Conservation (phyloP, 805 yeast species). For the Millerozyma acaciae region DNA sequence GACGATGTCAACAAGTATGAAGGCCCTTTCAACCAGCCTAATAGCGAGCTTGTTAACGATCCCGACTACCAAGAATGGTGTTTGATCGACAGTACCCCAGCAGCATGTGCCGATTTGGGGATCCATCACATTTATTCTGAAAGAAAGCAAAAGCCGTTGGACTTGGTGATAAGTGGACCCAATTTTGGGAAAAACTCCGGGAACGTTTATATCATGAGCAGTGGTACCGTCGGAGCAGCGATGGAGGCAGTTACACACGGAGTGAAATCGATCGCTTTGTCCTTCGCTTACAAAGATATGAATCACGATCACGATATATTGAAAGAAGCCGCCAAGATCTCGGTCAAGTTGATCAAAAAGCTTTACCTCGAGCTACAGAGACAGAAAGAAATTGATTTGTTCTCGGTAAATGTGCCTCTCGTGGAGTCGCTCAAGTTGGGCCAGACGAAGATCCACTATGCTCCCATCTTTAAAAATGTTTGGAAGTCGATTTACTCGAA, state of each 20-base stretch:
- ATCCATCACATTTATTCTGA: constrained; percentile 57
- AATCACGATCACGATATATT: constrained; percentile 48
- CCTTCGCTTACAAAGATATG: constrained; percentile 71
- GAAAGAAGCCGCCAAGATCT: constrained; percentile 60
- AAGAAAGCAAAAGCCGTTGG: constrained; percentile 56
- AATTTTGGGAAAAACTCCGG: constrained; percentile 92
- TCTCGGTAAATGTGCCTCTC: constrained; percentile 82
- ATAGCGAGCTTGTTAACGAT: constrained; percentile 26
- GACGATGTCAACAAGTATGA: constrained; percentile 39
- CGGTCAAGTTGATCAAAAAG: constrained; percentile 60
- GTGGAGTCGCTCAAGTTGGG: constrained; percentile 47
- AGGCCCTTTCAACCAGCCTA: constrained; percentile 66
- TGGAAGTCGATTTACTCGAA: constrained; percentile 67
- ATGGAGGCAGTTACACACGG: constrained; percentile 84
- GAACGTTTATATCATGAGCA: constrained; percentile 80
- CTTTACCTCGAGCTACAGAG: constrained; percentile 56
- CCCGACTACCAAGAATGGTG: constrained; percentile 72
- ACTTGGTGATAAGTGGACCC: constrained; percentile 90
- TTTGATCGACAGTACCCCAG: constrained; percentile 90
- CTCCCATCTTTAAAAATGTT: constrained; percentile 75
- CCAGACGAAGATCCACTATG: constrained; percentile 59
- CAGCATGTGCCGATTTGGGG: constrained; percentile 91
- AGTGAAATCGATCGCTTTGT: constrained; percentile 71
- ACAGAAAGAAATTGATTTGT: constrained; percentile 56
- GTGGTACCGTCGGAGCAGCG: constrained; percentile 97